Evolutionary conservation across 2,329 filamentous ascomycete species (phyloP).

Genomic region (Pseudodiploospora longispora): DNA sequence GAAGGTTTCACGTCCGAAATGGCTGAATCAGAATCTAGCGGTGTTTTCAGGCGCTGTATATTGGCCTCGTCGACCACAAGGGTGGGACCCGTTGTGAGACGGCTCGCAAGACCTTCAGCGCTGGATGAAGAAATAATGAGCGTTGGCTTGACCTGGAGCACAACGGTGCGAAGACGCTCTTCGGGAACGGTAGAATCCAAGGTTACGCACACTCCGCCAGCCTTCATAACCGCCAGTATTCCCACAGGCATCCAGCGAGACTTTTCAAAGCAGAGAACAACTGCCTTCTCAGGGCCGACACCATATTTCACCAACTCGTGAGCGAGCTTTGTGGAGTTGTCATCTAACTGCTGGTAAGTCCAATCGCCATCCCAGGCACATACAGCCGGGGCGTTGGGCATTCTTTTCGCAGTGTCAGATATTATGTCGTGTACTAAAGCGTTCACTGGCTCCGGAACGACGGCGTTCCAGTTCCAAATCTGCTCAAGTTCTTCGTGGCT

Average conservation of each 20-base stretch:
- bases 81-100: background rate
- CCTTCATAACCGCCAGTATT: background rate
- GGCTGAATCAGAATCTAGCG: too few species aligned
- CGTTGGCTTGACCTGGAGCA: background rate
- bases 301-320: conserved; percentile 11
- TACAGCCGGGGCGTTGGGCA: conserved; percentile 13
- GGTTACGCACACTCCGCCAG: background rate
- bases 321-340: conserved; percentile 8
- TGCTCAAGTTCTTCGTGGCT: conserved; percentile 12
- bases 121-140: background rate
- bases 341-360: conserved; percentile 29
- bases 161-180: background rate
- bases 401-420: conserved; percentile 6
- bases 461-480: conserved; percentile 13
- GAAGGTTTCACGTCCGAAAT: background rate
- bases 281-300: conserved; percentile 11
- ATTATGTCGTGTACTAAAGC: conserved; percentile 12
- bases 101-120: too few species aligned
- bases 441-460: conserved; percentile 10
- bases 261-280: background rate
- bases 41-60: background rate
- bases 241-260: background rate
- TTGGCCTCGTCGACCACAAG: conserved; percentile 4
- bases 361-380: conserved; percentile 24
- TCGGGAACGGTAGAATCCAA: background rate